phyloP scores from a whole-genome alignment of 2,329 filamentous ascomycete species.

The Colletotrichum liriopes region DNA sequence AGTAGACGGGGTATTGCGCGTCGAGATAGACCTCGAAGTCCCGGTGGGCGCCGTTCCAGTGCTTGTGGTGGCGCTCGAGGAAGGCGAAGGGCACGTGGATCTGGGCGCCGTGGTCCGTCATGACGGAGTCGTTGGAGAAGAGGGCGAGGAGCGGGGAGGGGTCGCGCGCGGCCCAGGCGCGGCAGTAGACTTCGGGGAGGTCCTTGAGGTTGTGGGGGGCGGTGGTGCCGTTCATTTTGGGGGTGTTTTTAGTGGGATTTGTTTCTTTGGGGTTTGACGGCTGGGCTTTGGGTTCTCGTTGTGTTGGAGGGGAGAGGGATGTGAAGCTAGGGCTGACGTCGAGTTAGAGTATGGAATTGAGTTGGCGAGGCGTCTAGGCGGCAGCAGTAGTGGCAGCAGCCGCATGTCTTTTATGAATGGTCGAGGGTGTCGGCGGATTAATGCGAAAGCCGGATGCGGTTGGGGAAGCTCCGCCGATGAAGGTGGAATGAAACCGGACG shows the following conservation, averaged over 20 bases:
- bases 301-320: background rate
- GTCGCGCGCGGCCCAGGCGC: conserved; percentile 28
- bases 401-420: background rate
- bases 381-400: background rate
- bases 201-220: conserved; percentile 4
- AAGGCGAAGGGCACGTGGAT: conserved; percentile 29
- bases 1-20: conserved; percentile 30
- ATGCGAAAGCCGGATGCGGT: conserved; percentile 6
- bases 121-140: conserved; percentile 24
- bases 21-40: conserved; percentile 35
- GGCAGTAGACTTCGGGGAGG: conserved; percentile 29
- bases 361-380: background rate
- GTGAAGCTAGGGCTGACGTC: background rate
- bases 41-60: conserved; percentile 35
- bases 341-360: background rate
- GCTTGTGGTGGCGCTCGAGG: conserved; percentile 35
- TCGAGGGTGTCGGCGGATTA: background rate
- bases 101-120: conserved; percentile 38
- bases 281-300: too few relatives aligned
- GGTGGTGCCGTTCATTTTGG: conserved; percentile 1
- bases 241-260: background rate
- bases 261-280: background rate
- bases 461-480: conserved; percentile 30
- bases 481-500: conserved; percentile 29
- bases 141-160: conserved; percentile 18